phyloP scores from a whole-genome alignment of 345 rosid genomes.

The Hibiscus tridactylites region DNA sequence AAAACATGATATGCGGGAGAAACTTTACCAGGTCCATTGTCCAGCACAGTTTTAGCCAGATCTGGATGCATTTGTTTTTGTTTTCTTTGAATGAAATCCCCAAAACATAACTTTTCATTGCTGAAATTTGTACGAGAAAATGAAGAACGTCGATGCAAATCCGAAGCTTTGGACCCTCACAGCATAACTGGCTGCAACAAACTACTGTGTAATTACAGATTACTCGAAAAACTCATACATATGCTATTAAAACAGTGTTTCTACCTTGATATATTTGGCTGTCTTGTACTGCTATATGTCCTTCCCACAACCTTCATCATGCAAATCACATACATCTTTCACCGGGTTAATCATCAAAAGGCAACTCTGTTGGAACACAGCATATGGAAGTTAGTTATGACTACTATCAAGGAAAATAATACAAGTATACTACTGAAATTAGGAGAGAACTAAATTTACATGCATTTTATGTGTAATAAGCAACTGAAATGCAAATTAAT shows the following conservation, averaged over 20 bases:
- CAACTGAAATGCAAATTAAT: neutral
- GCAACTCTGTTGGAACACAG: neutral
- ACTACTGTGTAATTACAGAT: neutral
- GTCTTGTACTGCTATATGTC: neutral
- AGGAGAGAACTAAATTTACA: neutral
- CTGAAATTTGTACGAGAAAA: neutral
- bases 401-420: neutral
- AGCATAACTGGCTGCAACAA: neutral
- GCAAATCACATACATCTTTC: neutral
- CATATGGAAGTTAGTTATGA: neutral
- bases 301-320: neutral
- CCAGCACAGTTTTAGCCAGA: neutral
- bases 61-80: neutral
- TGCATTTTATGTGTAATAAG: neutral
- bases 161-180: neutral
- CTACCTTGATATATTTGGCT: constrained; percentile 1
- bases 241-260: neutral
- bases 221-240: neutral
- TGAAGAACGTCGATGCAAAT: neutral
- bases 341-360: neutral
- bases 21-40: neutral
- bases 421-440: neutral
- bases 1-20: neutral
- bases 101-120: neutral
- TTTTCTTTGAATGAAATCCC: neutral